Evolutionary conservation across 164 flowering plant genomes (phyloP), one percentile per base, ranked within the genome.

Genomic region (Tinospora cordifolia): DNA sequence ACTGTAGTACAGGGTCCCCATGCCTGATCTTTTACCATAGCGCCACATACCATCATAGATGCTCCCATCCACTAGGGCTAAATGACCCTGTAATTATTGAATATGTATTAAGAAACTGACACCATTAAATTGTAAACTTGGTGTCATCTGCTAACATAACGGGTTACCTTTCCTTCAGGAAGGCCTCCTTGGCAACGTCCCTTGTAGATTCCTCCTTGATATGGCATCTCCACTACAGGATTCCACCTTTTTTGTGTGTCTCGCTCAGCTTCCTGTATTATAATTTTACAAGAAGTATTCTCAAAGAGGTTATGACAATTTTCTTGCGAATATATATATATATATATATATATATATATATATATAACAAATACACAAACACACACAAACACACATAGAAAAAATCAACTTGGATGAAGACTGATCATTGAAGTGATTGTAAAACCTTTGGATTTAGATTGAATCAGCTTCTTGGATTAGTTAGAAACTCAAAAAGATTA

Each of bases 141-240:
- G 40, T 57, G 26, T 24, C 21, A 15, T 8, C 51, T 19, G 17
- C 8, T 27, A 47, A 30, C 27, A 57, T 8, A 19, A 14, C 22
- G 36, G 44, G 71, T 49, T 81, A 94, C 98, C 92, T 89, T 91
- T 71, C 98, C 97, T 86, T 94, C 97, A 47, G 97, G 98, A 79
- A 94, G 95, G 65, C 98, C 98, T 67, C 97, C 98, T 81, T 91
- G 89, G 79, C 89, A 83, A 39, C 87, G 89, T 19, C 98, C 97
- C 76, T 34, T 77, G 75, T 88, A 91, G 41, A 79, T 66, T 68
- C 97, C 96, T 76, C 96, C 95, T 72, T 87, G 80, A 79, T 91
- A 91, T 68, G 82, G 81, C 85, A 94, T 90, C 83, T 90, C 92
- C 75, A 83, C 80, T 51, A 81, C 60, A 63, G 89, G 97, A 72